Percentiles rank a stretch among this genome's conserved stretches.
Evolutionary conservation across 768 basidiomycete species (phyloP).

Genomic region (Paxillus rubicundulus): DNA sequence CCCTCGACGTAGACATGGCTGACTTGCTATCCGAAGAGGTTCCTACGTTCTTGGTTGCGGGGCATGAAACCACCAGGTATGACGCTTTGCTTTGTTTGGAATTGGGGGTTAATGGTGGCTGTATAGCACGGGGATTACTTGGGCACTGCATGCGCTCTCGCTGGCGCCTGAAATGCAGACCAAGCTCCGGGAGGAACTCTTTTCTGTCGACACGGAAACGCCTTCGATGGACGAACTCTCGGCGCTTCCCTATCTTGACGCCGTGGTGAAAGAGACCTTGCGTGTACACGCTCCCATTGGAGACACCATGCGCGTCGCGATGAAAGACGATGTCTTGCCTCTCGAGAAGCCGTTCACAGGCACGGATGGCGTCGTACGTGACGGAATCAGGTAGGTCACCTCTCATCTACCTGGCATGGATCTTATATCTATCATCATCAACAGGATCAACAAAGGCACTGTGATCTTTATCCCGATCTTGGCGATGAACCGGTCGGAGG

Average conservation of each 20-base stretch:
- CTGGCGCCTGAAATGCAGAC: slow-evolving; percentile 47
- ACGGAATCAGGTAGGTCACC: no score
- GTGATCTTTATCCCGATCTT: no score
- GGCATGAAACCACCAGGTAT: slow-evolving; percentile 57
- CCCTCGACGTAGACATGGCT: no score
- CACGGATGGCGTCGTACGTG: no score
- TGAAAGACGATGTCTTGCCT: no score
- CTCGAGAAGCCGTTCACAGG: no score
- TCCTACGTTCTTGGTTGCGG: slow-evolving; percentile 57
- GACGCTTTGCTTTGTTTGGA: no score
- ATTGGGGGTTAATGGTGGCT: not conserved
- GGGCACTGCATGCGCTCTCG: slow-evolving; percentile 58
- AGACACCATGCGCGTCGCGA: no score
- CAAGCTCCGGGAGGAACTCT: slow-evolving; percentile 58
- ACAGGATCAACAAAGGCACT: no score
- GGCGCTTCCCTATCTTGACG: slow-evolving; percentile 65
- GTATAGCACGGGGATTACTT: slow-evolving; percentile 42
- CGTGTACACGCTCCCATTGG: slow-evolving; percentile 31
- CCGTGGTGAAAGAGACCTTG: slow-evolving; percentile 58
- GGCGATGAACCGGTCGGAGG: slow-evolving; percentile 26
- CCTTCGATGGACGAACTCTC: slow-evolving; percentile 71
- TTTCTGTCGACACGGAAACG: slow-evolving; percentile 47
- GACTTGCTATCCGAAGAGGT: slow-evolving; percentile 40
- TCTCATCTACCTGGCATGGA: no score
- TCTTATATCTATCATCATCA: no score